Evolutionary conservation across 257 asterid species (phyloP).

Genomic region (Solanum megistacrolobum): DNA sequence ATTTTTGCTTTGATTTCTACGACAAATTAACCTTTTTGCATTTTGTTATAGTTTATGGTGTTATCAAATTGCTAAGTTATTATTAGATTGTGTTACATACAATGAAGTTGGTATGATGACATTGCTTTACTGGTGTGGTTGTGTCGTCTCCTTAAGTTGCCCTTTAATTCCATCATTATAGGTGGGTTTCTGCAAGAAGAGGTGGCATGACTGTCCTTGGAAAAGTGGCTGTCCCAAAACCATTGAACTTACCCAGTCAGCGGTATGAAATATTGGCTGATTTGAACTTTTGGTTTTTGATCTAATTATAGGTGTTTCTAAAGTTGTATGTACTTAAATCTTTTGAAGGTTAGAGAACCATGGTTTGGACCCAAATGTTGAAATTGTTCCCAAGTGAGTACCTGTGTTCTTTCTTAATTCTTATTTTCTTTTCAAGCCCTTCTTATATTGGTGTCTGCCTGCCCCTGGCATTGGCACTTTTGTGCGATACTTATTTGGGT

Average conservation of each 20-base stretch:
- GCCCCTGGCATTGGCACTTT: neutral
- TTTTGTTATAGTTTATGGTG: neutral
- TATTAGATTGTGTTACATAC: neutral
- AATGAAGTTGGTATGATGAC: neutral
- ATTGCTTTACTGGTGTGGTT: neutral
- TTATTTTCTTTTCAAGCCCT: neutral
- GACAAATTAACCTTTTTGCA: neutral
- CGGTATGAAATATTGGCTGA: slow-evolving; percentile 33
- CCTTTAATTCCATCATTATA: slow-evolving; percentile 16
- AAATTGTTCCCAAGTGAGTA: slow-evolving; percentile 97
- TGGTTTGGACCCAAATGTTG: slow-evolving; percentile 89
- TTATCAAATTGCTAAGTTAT: neutral
- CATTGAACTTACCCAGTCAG: slow-evolving; percentile 95
- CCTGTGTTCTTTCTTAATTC: neutral
- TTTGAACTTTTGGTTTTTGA: neutral
- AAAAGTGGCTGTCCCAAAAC: slow-evolving; percentile 95
- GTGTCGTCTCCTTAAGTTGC: neutral
- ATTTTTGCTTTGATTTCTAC: neutral
- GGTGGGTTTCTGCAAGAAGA: slow-evolving; percentile 87
- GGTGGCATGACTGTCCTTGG: slow-evolving; percentile 92
- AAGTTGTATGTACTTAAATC: slow-evolving; percentile 15
- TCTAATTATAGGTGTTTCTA: slow-evolving; percentile 9
- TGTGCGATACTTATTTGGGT: neutral
- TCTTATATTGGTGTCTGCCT: neutral
- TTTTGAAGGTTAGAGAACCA: slow-evolving; percentile 82